Evolutionary conservation across 2,329 filamentous ascomycete species (phyloP).

Genomic region (Penicillium freii): DNA sequence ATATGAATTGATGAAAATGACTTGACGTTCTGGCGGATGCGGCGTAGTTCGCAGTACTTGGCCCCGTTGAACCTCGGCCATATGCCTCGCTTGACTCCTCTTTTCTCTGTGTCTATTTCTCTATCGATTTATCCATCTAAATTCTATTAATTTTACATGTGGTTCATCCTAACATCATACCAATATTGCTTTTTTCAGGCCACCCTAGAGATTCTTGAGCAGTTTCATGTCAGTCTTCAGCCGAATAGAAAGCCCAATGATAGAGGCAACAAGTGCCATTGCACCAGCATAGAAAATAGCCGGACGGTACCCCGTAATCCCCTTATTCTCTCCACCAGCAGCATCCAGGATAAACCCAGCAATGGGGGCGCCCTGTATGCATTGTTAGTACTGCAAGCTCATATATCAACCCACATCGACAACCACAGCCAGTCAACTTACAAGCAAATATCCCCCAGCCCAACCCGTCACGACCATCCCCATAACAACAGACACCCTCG

Average conservation of each 20-base stretch:
- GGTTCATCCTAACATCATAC: background rate
- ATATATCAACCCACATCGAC: background rate
- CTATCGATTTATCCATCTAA: background rate
- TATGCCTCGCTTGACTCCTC: background rate
- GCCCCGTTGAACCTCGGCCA: conserved; percentile 1
- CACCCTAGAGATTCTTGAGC: conserved; percentile 37
- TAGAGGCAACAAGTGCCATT: conserved; percentile 49
- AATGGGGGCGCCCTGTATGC: conserved; percentile 53
- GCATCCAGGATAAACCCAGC: conserved; percentile 59
- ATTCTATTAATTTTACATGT: background rate
- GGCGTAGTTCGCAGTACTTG: conserved; percentile 13
- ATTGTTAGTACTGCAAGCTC: background rate
- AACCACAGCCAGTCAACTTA: conserved; percentile 30
- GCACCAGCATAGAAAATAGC: conserved; percentile 63
- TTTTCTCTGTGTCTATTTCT: background rate
- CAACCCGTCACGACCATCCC: conserved; percentile 62
- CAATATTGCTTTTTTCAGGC: no score
- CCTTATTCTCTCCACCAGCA: conserved; percentile 51
- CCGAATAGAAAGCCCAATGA: conserved; percentile 45
- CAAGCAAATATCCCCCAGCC: conserved; percentile 61
- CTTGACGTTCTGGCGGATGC: conserved; percentile 11
- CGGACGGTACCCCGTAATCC: conserved; percentile 55
- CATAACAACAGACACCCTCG: conserved; percentile 57
- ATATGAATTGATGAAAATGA: background rate
- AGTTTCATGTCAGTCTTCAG: conserved; percentile 44